Percentiles rank a stretch among this genome's conserved stretches.
Evolutionary conservation across 2,329 filamentous ascomycete genomes (phyloP).

Genomic region (Colletotrichum spaethianum): DNA sequence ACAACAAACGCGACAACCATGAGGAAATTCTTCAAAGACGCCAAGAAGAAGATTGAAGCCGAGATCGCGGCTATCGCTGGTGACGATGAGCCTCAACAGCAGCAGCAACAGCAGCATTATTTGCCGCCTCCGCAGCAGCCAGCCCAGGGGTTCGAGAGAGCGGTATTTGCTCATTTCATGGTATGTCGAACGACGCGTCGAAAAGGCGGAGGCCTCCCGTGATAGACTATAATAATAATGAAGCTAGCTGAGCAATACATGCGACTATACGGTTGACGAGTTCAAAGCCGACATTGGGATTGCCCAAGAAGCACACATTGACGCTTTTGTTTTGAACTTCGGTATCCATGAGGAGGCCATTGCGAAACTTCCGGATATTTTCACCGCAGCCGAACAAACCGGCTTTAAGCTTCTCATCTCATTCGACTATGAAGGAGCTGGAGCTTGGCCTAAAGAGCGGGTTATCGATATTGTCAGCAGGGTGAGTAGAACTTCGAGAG

Average conservation of each 20-base stretch:
- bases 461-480: conserved; percentile 35
- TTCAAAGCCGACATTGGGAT: conserved; percentile 36
- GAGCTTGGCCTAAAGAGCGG: conserved; percentile 34
- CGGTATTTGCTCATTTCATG: conserved; percentile 40
- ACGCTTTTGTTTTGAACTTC: conserved; percentile 39
- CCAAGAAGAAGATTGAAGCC: conserved; percentile 38
- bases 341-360: conserved; percentile 41
- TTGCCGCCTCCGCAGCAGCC: conserved; percentile 16
- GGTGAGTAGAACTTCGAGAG: not conserved
- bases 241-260: conserved; percentile 36
- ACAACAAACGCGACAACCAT: conserved; percentile 18
- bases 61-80: conserved; percentile 37
- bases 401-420: conserved; percentile 40
- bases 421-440: conserved; percentile 38
- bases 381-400: conserved; percentile 33
- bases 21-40: conserved; percentile 38
- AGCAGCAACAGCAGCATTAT: conserved; percentile 16
- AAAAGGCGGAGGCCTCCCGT: not conserved
- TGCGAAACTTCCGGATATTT: conserved; percentile 32
- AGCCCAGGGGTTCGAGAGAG: conserved; percentile 25
- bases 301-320: conserved; percentile 39
- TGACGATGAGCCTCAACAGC: conserved; percentile 34
- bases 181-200: conserved; percentile 7
- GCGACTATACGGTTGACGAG: conserved; percentile 32
- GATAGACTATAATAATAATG: not conserved